A percentile compares a stretch with the other conserved stretches of the same genome.
phyloP scores from a whole-genome alignment of 108 stramenopile genomes.

The Skeletonema marinoi region DNA sequence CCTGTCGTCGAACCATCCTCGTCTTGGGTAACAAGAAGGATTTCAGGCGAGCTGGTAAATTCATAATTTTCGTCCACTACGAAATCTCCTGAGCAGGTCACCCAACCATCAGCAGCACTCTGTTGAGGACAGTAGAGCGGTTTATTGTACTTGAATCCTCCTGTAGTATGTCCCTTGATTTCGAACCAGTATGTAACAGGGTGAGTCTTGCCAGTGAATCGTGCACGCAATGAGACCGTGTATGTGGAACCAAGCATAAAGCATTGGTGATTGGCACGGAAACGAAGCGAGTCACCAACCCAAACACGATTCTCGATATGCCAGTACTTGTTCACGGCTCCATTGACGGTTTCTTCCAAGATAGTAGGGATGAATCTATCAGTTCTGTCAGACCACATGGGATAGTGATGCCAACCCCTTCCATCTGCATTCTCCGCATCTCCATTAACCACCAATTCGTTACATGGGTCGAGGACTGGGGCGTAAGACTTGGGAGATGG shows the following conservation, averaged over 20 bases:
- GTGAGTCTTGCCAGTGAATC: constrained; percentile 6
- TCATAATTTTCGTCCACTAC: constrained; percentile 16
- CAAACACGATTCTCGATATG: constrained; percentile 18
- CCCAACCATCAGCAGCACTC: constrained; percentile 25
- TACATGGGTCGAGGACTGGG: constrained; percentile 35
- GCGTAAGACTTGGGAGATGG: constrained; percentile 51
- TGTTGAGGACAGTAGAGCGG: constrained; percentile 18
- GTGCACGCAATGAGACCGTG: constrained; percentile 18
- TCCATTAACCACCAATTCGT: constrained; percentile 56
- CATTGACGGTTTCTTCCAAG: constrained; percentile 22
- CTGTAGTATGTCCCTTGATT: not conserved
- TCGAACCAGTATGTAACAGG: constrained; percentile 12
- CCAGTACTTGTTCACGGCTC: constrained; percentile 44
- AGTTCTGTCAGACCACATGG: constrained; percentile 14
- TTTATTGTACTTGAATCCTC: constrained; percentile 9
- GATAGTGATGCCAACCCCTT: constrained; percentile 39
- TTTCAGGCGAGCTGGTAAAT: not conserved
- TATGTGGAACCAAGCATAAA: constrained; percentile 32
- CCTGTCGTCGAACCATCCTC: constrained; percentile 11
- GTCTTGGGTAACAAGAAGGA: constrained; percentile 4
- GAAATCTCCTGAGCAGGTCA: constrained; percentile 34
- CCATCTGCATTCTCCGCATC: constrained; percentile 56
- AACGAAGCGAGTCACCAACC: not conserved
- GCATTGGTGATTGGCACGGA: constrained; percentile 25
- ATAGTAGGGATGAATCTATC: constrained; percentile 13